Conservation (phyloP, 257 asterid genomes). For the Nemophila menziesii region DNA sequence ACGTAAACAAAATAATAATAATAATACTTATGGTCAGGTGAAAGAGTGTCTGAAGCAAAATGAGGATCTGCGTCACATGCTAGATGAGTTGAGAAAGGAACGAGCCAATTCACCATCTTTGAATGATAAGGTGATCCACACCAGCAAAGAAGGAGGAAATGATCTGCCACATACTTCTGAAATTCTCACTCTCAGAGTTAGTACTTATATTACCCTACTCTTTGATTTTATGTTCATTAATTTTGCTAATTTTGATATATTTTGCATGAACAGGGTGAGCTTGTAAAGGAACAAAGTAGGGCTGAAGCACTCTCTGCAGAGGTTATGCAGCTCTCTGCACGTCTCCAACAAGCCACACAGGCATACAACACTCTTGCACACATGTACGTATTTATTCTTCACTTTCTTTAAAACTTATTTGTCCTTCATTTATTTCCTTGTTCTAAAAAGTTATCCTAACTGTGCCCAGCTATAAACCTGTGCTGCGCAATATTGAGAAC, state of each 20-base stretch:
- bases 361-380: conserved; percentile 62
- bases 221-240: not conserved
- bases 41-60: conserved; percentile 68
- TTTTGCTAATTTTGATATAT: conserved; percentile 4
- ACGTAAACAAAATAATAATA: too few relatives aligned
- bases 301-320: conserved; percentile 74
- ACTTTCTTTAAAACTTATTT: conserved; percentile 3
- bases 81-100: conserved; percentile 57
- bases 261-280: conserved; percentile 36
- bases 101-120: conserved; percentile 31
- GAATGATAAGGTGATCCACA: conserved; percentile 25
- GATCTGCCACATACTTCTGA: conserved; percentile 28
- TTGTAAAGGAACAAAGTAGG: conserved; percentile 75
- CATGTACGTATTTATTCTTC: conserved; percentile 41
- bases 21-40: conserved; percentile 46
- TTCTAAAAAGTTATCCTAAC: not conserved
- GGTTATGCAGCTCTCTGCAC: conserved; percentile 66
- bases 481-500: conserved; percentile 62
- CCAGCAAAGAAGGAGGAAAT: conserved; percentile 28
- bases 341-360: conserved; percentile 72
- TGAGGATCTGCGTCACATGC: conserved; percentile 66
- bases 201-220: conserved; percentile 9
- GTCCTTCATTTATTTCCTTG: not conserved
- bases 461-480: conserved; percentile 64
- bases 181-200: conserved; percentile 52